A percentile compares a stretch with the other conserved stretches of the same genome.
Conservation (phyloP, 805 yeast species). For the Wickerhamiella lipophila region DNA sequence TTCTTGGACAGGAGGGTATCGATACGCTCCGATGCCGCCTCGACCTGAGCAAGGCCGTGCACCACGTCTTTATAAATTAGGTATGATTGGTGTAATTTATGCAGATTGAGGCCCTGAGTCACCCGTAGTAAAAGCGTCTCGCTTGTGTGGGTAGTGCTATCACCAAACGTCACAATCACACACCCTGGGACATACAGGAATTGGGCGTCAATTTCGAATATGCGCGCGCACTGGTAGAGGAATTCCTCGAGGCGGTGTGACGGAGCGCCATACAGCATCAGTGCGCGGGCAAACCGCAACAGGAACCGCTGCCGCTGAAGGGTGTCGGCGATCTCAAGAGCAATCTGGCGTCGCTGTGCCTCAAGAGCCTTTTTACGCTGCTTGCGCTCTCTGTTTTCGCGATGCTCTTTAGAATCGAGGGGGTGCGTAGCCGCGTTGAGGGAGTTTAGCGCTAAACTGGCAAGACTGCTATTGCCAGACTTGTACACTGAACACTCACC, state of each 20-base stretch:
- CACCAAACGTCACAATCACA: slow-evolving; percentile 89
- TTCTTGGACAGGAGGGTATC: slow-evolving; percentile 52
- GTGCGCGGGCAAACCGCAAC: slow-evolving; percentile 69
- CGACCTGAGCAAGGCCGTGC: slow-evolving; percentile 79
- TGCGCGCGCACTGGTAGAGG: slow-evolving; percentile 82
- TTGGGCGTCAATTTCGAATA: slow-evolving; percentile 85
- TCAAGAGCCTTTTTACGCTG: not conserved
- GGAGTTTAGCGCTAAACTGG: slow-evolving; percentile 1
- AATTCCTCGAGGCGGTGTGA: slow-evolving; percentile 91
- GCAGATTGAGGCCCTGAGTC: slow-evolving; percentile 72
- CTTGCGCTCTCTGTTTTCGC: not conserved
- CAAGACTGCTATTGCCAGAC: not conserved
- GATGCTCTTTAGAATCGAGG: not conserved
- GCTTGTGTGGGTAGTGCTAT: slow-evolving; percentile 83
- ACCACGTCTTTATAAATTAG: slow-evolving; percentile 75
- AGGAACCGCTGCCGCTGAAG: slow-evolving; percentile 80
- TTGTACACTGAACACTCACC: not conserved
- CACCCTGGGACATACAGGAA: slow-evolving; percentile 89
- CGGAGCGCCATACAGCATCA: slow-evolving; percentile 93
- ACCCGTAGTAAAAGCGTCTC: slow-evolving; percentile 84
- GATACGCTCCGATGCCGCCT: slow-evolving; percentile 63
- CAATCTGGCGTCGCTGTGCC: slow-evolving; percentile 44
- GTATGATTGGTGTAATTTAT: slow-evolving; percentile 72
- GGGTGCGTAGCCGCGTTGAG: slow-evolving; percentile 3
- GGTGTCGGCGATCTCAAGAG: slow-evolving; percentile 84